Evolutionary conservation across 1,284 basidiomycete species (phyloP).

Genomic region (Naganishia liquefaciens): DNA sequence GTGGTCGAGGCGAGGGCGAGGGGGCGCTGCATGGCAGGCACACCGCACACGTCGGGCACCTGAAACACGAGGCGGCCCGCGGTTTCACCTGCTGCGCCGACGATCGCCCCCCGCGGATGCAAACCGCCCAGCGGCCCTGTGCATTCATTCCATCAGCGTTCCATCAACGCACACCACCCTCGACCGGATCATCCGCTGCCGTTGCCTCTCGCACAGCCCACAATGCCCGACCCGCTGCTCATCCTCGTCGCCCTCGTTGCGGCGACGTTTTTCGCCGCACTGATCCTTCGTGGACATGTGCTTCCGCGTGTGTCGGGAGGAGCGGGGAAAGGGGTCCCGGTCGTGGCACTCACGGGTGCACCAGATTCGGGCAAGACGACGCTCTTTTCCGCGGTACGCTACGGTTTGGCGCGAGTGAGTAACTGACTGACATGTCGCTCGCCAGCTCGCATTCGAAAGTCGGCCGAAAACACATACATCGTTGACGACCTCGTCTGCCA

Average conservation of each 20-base stretch:
- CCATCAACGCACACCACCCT: neutral
- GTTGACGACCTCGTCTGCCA: slow-evolving; percentile 40
- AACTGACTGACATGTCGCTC: slow-evolving; percentile 6
- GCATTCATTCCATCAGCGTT: neutral
- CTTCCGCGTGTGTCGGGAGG: neutral
- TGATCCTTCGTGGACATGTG: neutral
- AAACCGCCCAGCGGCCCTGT: neutral
- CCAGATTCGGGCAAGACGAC: slow-evolving; percentile 28
- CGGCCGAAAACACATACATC: slow-evolving; percentile 49
- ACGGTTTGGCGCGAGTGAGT: too few relatives aligned
- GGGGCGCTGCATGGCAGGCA: too few relatives aligned
- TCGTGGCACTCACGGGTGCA: slow-evolving; percentile 19
- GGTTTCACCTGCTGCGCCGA: too few relatives aligned
- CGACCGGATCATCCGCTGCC: too few relatives aligned
- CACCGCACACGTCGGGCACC: too few relatives aligned
- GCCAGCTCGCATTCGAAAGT: slow-evolving; percentile 44
- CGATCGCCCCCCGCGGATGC: neutral
- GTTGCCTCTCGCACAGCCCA: too few relatives aligned
- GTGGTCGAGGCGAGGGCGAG: neutral
- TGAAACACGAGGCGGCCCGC: too few relatives aligned
- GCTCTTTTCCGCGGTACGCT: slow-evolving; percentile 46
- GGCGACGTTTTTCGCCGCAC: neutral
- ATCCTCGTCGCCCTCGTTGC: neutral
- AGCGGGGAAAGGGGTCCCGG: neutral
- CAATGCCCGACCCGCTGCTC: neutral